Evolutionary conservation across 495 filamentous ascomycete species (phyloP).

Genomic region (Bryoglossum gracile): DNA sequence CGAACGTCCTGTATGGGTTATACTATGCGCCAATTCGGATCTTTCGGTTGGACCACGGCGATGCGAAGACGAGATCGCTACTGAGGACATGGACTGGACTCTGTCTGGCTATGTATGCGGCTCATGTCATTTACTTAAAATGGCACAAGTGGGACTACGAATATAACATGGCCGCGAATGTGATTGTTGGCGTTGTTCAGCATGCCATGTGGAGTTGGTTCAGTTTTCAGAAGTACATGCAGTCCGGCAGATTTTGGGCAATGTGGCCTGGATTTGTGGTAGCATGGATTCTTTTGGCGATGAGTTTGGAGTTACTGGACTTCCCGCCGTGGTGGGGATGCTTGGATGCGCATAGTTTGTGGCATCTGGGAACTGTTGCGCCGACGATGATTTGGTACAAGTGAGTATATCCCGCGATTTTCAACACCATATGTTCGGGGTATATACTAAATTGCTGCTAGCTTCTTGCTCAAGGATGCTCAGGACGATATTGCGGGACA

Average conservation of each 20-base stretch:
- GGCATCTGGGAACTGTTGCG: conserved; percentile 88
- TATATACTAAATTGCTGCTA: conserved; percentile 30
- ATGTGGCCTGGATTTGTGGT: conserved; percentile 91
- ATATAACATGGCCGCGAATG: conserved; percentile 96
- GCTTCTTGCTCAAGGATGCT: conserved; percentile 71
- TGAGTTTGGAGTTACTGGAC: conserved; percentile 92
- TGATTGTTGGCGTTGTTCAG: conserved; percentile 70
- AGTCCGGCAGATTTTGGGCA: conserved; percentile 65
- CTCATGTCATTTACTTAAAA: conserved; percentile 78
- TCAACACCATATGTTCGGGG: background rate
- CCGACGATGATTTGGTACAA: conserved; percentile 92
- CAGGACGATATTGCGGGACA: conserved; percentile 59
- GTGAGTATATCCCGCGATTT: conserved; percentile 47
- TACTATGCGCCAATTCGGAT: conserved; percentile 77
- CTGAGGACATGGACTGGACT: conserved; percentile 66
- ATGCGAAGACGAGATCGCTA: conserved; percentile 46
- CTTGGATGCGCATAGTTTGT: conserved; percentile 90
- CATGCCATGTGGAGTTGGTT: conserved; percentile 84
- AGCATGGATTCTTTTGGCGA: conserved; percentile 82
- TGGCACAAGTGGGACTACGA: conserved; percentile 88
- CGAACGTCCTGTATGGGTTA: conserved; percentile 81
- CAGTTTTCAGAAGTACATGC: conserved; percentile 65
- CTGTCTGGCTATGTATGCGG: conserved; percentile 62
- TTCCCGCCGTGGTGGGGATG: conserved; percentile 79
- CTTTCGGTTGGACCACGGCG: conserved; percentile 67